phyloP scores from a whole-genome alignment of 2,329 filamentous ascomycete genomes.

The Penicillium crustosum region DNA sequence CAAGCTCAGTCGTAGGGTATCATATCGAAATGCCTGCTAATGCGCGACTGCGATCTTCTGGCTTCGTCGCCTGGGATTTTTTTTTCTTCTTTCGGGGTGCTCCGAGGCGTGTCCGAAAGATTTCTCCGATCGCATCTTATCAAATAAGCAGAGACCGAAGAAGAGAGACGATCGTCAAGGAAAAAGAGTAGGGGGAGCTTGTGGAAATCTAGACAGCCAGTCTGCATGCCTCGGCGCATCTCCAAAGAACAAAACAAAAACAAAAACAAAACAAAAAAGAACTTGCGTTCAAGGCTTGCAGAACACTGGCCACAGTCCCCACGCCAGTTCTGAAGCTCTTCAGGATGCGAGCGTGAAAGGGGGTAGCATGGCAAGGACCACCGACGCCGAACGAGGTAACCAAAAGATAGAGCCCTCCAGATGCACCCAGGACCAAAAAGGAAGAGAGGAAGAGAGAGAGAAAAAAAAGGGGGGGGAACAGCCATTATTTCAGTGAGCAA shows the following conservation, averaged over 20 bases:
- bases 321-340: background rate
- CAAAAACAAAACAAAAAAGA: background rate
- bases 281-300: background rate
- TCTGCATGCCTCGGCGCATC: background rate
- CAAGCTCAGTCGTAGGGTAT: slow-evolving; percentile 45
- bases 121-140: background rate
- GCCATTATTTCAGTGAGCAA: slow-evolving; percentile 10
- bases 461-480: slow-evolving; percentile 10
- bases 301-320: background rate
- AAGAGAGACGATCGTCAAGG: slow-evolving; percentile 1
- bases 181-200: slow-evolving; percentile 1
- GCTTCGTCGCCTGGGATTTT: slow-evolving; percentile 22
- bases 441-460: slow-evolving; percentile 12
- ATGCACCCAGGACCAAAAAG: slow-evolving; percentile 29
- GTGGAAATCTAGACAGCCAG: background rate
- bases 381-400: slow-evolving; percentile 28
- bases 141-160: background rate
- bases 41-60: slow-evolving; percentile 38
- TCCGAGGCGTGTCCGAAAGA: slow-evolving; percentile 10
- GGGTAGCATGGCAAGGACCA: slow-evolving; percentile 12
- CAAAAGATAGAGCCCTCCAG: slow-evolving; percentile 30
- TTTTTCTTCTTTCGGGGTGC: slow-evolving; percentile 16
- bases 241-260: background rate
- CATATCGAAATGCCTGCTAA: slow-evolving; percentile 46
- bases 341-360: slow-evolving; percentile 1